phyloP scores from a whole-genome alignment of 805 yeast species.

The Starmerella tilneyi region DNA sequence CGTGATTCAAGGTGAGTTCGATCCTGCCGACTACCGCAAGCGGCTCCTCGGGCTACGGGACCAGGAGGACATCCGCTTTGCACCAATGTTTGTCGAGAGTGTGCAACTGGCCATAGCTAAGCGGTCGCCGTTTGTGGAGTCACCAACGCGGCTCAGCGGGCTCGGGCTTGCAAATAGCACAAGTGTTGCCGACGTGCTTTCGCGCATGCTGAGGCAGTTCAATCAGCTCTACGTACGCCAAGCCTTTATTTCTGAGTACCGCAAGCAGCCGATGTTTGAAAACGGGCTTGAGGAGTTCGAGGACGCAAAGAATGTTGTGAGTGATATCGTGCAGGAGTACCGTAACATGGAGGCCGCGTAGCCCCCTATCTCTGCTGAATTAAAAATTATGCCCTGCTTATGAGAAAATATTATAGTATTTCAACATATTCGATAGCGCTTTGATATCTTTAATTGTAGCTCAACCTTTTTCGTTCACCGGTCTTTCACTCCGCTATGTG shows the following conservation, averaged over 20 bases:
- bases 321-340: slow-evolving; percentile 51
- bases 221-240: slow-evolving; percentile 67
- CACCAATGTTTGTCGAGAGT: slow-evolving; percentile 76
- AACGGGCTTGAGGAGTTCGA: slow-evolving; percentile 60
- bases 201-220: slow-evolving; percentile 60
- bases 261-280: slow-evolving; percentile 36
- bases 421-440: too few species aligned
- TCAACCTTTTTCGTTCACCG: neutral
- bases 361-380: neutral
- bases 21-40: slow-evolving; percentile 56
- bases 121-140: slow-evolving; percentile 50
- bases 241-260: slow-evolving; percentile 77
- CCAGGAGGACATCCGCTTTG: slow-evolving; percentile 48
- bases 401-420: too few species aligned
- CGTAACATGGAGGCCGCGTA: slow-evolving; percentile 32
- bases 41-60: slow-evolving; percentile 35
- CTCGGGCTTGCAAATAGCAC: slow-evolving; percentile 77
- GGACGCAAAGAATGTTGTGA: slow-evolving; percentile 59
- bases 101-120: slow-evolving; percentile 69
- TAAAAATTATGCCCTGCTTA: too few species aligned
- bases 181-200: slow-evolving; percentile 55
- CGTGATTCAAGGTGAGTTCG: slow-evolving; percentile 55
- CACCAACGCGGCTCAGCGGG: slow-evolving; percentile 54
- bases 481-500: neutral
- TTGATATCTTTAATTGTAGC: too few species aligned